Conservation (phyloP, 1,284 basidiomycete genomes). For the Pterula multifida region DNA sequence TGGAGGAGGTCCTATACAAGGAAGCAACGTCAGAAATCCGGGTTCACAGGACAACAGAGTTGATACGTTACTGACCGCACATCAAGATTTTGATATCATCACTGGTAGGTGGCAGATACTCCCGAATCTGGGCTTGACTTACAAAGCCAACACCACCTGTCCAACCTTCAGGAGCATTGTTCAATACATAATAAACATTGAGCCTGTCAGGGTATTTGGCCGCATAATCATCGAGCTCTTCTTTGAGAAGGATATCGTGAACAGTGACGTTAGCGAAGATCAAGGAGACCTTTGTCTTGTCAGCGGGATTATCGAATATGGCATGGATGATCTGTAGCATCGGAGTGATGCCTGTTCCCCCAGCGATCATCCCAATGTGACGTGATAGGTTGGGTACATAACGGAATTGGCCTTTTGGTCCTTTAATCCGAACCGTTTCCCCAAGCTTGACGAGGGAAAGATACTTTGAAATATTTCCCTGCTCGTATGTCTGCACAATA, state of each 20-base stretch:
- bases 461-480: conserved; percentile 91
- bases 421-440: conserved; percentile 81
- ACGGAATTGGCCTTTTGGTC: conserved; percentile 90
- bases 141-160: conserved; percentile 87
- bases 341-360: conserved; percentile 92
- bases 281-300: conserved; percentile 73
- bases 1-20: conserved; percentile 69
- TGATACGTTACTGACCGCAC: conserved; percentile 54
- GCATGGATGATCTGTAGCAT: conserved; percentile 96
- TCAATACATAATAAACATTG: conserved; percentile 84
- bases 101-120: conserved; percentile 52
- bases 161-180: conserved; percentile 86
- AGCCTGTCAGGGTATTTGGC: conserved; percentile 60
- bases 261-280: conserved; percentile 95
- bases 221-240: conserved; percentile 77
- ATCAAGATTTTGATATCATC: conserved; percentile 74
- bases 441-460: conserved; percentile 75
- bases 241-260: conserved; percentile 80
- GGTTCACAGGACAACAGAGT: neutral
- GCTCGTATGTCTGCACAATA: conserved; percentile 71
- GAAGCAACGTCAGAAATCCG: conserved; percentile 4
- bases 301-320: conserved; percentile 74
- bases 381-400: conserved; percentile 60
- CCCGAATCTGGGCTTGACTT: conserved; percentile 84
- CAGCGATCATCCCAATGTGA: conserved; percentile 92